These are phyloP conservation scores for Nannizzia gypsea DNA, from an alignment of 2,329 filamentous ascomycete genomes.

Conservation along the genomic window DNA sequence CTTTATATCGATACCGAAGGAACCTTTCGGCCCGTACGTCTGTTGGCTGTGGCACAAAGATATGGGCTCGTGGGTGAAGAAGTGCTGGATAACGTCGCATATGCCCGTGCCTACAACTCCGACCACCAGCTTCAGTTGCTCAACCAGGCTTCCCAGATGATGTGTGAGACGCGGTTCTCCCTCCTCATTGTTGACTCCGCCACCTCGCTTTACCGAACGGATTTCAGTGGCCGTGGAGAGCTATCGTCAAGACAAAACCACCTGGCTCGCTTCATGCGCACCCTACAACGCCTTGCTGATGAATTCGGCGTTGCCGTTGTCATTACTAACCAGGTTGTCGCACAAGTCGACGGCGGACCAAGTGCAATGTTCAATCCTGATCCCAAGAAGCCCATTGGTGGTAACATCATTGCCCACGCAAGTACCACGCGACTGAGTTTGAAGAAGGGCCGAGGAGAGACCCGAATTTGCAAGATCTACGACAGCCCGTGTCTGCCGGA, in stretches of 20 bases:
- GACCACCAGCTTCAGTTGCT: conserved; percentile 93
- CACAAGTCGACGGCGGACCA: conserved; percentile 91
- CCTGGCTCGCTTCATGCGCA: conserved; percentile 40
- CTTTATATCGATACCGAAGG: conserved; percentile 98
- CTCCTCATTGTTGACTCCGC: conserved; percentile 92
- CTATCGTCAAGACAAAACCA: conserved; percentile 72
- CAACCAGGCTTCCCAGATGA: conserved; percentile 93
- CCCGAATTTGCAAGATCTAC: conserved; percentile 96
- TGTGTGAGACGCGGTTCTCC: conserved; percentile 97
- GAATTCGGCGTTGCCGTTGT: conserved; percentile 95
- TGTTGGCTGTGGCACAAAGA: conserved; percentile 83
- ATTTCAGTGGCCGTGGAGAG: conserved; percentile 93
- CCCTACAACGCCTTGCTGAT: conserved; percentile 43
- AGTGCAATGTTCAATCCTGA: conserved; percentile 99
- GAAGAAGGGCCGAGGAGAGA: conserved; percentile 92
- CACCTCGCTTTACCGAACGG: conserved; percentile 87
- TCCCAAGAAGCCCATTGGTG: conserved; percentile 96
- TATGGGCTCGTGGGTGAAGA: conserved; percentile 94
- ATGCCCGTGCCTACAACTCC: conserved; percentile 95
- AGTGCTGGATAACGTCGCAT: conserved; percentile 95
- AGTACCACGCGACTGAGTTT: conserved; percentile 88
- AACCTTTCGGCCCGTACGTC: conserved; percentile 83
- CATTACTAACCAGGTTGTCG: conserved; percentile 97
- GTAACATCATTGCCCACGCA: conserved; percentile 96
- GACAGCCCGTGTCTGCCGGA: conserved; percentile 95